Percentiles rank a stretch among this genome's conserved stretches.
Conservation (phyloP, 208 protist species). For the Willaertia magna region DNA sequence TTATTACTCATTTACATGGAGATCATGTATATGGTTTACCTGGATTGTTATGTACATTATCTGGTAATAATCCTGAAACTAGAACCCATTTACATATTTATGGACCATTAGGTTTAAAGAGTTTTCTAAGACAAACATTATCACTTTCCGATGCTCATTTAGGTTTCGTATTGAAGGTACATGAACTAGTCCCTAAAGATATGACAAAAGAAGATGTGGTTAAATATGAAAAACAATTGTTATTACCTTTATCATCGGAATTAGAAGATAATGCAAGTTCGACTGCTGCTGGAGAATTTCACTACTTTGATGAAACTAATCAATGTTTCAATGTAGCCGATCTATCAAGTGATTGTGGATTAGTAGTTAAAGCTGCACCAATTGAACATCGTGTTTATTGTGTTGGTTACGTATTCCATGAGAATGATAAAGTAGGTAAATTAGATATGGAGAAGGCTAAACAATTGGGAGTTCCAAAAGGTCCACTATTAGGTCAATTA, state of each 20-base stretch:
- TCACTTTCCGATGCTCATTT: not conserved
- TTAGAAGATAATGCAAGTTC: not conserved
- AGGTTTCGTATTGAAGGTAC: not conserved
- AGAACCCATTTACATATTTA: not conserved
- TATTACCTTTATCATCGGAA: not conserved
- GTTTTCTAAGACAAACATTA: not conserved
- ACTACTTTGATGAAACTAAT: not conserved
- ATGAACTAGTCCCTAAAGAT: not conserved
- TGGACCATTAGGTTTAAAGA: not conserved
- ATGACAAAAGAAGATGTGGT: not conserved
- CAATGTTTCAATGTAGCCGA: not conserved
- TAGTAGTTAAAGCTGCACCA: conserved; percentile 6
- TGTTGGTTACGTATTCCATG: conserved; percentile 17
- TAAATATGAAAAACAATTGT: not conserved
- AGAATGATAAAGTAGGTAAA: conserved; percentile 10
- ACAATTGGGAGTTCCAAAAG: conserved; percentile 17
- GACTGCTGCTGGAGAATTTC: not conserved
- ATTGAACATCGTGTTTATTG: conserved; percentile 15
- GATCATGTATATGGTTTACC: conserved; percentile 18
- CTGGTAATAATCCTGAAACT: not conserved
- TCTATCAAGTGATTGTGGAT: not conserved
- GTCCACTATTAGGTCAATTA: conserved; percentile 14
- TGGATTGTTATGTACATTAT: conserved; percentile 15
- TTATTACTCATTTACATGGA: conserved; percentile 26
- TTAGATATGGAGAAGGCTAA: conserved; percentile 4